Conservation (phyloP, 2,329 filamentous ascomycete species). For the Beauveria rudraprayagi region DNA sequence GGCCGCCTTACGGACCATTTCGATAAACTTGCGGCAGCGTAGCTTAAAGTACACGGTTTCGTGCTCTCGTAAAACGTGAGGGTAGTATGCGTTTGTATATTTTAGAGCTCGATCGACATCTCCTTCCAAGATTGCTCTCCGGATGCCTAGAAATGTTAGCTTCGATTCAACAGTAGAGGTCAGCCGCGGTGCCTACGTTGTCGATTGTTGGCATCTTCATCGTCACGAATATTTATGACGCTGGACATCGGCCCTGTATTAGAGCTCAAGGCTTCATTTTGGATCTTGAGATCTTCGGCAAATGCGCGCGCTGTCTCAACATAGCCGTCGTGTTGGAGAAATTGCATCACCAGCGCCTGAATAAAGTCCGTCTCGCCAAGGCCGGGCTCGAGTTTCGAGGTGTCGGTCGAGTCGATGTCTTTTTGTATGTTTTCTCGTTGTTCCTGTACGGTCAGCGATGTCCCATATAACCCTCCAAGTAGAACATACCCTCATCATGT, state of each 20-base stretch:
- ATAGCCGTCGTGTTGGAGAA: slow-evolving; percentile 89
- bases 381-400: slow-evolving; percentile 52
- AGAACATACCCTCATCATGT: slow-evolving; percentile 62
- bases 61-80: slow-evolving; percentile 69
- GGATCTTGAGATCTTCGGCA: slow-evolving; percentile 67
- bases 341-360: slow-evolving; percentile 75
- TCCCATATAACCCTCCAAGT: neutral
- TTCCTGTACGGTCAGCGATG: slow-evolving; percentile 31
- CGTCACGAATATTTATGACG: slow-evolving; percentile 64
- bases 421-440: slow-evolving; percentile 51
- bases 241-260: slow-evolving; percentile 44
- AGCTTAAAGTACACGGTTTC: slow-evolving; percentile 82
- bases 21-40: slow-evolving; percentile 85
- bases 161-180: too few relatives aligned
- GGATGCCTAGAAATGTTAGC: slow-evolving; percentile 55
- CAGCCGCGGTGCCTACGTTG: slow-evolving; percentile 55
- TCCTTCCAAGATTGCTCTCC: slow-evolving; percentile 78
- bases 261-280: slow-evolving; percentile 61
- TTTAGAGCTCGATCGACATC: slow-evolving; percentile 89
- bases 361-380: slow-evolving; percentile 70
- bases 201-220: slow-evolving; percentile 76
- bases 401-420: slow-evolving; percentile 51
- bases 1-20: slow-evolving; percentile 75
- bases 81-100: slow-evolving; percentile 70
- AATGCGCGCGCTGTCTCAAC: slow-evolving; percentile 89